A percentile compares a stretch with the other conserved stretches of the same genome.
Evolutionary conservation across 1,284 basidiomycete species (phyloP).

Genomic region (Hemileia vastatrix): DNA sequence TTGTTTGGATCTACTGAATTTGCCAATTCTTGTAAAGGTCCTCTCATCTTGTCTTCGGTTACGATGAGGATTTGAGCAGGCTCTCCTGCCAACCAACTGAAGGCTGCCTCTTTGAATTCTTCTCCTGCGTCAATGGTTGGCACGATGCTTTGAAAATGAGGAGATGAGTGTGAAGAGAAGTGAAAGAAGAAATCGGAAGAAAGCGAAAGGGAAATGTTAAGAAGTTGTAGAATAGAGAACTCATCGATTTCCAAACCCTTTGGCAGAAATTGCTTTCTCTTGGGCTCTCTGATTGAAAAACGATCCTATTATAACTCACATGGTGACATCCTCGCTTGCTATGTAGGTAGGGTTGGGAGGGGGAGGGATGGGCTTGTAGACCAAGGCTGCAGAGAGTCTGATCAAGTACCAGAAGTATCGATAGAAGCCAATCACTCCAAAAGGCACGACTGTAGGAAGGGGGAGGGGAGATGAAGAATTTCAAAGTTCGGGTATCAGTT

Average conservation of each 20-base stretch:
- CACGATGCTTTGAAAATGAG: constrained; percentile 52
- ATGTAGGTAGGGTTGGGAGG: constrained; percentile 79
- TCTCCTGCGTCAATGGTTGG: constrained; percentile 89
- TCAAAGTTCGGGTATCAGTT: background rate
- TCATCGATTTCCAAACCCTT: too few species aligned
- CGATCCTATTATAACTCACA: constrained; percentile 39
- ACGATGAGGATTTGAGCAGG: constrained; percentile 89
- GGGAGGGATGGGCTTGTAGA: constrained; percentile 72
- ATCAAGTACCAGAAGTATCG: constrained; percentile 84
- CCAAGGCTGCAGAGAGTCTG: constrained; percentile 61
- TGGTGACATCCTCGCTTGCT: constrained; percentile 81
- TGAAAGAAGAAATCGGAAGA: background rate
- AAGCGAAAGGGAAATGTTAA: too few species aligned
- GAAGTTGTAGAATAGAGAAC: too few species aligned
- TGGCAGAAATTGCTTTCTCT: background rate
- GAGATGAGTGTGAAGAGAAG: background rate
- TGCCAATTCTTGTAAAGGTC: constrained; percentile 73
- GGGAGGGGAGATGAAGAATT: constrained; percentile 4
- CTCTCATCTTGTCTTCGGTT: constrained; percentile 80
- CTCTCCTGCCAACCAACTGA: constrained; percentile 76
- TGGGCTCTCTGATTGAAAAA: background rate
- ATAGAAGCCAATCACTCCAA: constrained; percentile 82
- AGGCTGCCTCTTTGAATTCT: constrained; percentile 83
- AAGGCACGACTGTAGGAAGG: constrained; percentile 60
- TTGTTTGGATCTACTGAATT: constrained; percentile 68